These are phyloP conservation scores for Vitis riparia DNA, from an alignment of 164 flowering plant species.

Conservation along the genomic window DNA sequence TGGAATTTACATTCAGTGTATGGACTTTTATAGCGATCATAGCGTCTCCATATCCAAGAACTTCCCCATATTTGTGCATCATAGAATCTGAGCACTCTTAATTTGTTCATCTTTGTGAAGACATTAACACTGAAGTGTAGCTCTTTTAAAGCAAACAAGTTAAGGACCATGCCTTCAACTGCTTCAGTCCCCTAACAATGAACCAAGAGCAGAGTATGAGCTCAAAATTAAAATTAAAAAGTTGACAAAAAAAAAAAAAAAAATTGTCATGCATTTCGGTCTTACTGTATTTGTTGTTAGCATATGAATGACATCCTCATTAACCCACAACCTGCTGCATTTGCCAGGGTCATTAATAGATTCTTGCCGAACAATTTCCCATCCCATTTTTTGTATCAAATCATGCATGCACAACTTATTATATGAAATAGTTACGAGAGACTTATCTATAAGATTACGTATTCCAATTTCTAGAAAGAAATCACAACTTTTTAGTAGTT, in stretches of 20 bases:
- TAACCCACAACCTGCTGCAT: slow-evolving; percentile 27
- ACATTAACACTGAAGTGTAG: background rate
- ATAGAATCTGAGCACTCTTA: slow-evolving; percentile 12
- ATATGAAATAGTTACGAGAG: slow-evolving; percentile 6
- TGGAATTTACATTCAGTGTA: background rate
- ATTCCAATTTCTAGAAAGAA: slow-evolving; percentile 13
- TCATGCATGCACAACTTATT: slow-evolving; percentile 28
- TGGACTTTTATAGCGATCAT: no score
- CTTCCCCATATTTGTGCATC: background rate
- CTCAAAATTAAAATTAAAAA: background rate
- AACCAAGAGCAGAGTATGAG: background rate
- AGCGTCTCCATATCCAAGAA: no score
- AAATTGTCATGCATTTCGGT: background rate
- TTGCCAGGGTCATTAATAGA: slow-evolving; percentile 17
- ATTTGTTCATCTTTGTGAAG: slow-evolving; percentile 11
- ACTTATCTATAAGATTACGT: slow-evolving; percentile 19
- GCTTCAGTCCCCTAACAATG: slow-evolving; percentile 14
- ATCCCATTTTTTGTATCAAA: slow-evolving; percentile 20
- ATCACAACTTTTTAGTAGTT: slow-evolving; percentile 12
- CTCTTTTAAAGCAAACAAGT: background rate
- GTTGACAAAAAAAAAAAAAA: background rate
- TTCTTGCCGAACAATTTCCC: slow-evolving; percentile 22
- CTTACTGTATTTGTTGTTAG: slow-evolving; percentile 18
- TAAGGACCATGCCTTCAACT: slow-evolving; percentile 16
- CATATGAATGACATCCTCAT: slow-evolving; percentile 10